Percentiles rank a stretch among this genome's conserved stretches.
These are phyloP conservation scores for Exobasidium rhododendri DNA, from an alignment of 1,284 basidiomycete species.

Conservation along the genomic window DNA sequence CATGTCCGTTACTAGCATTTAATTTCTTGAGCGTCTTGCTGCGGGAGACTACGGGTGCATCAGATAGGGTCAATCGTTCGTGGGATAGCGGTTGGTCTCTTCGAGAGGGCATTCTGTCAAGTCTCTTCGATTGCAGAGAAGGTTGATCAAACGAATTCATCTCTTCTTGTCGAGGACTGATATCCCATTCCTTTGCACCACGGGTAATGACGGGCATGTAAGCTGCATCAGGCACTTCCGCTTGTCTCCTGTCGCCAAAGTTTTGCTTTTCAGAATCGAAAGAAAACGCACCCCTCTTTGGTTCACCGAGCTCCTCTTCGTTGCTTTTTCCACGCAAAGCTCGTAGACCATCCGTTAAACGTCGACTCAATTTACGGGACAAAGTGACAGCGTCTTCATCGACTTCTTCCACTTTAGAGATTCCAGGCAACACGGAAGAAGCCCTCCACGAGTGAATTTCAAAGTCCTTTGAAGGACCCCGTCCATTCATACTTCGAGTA, in stretches of 20 bases:
- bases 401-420: not conserved
- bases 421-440: constrained; percentile 12
- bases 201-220: constrained; percentile 5
- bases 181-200: constrained; percentile 4
- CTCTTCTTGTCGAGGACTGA: not conserved
- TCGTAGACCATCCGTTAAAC: constrained; percentile 22
- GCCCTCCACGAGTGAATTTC: constrained; percentile 4
- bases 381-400: not conserved
- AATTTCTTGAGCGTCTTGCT: not conserved
- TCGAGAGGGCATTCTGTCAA: not conserved
- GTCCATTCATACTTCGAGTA: not conserved
- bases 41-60: constrained; percentile 1
- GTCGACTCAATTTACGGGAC: constrained; percentile 25
- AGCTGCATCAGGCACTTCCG: constrained; percentile 7
- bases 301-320: not conserved
- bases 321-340: constrained; percentile 9
- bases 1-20: not conserved
- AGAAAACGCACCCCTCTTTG: constrained; percentile 17
- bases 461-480: constrained; percentile 2
- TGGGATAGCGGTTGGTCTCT: not conserved
- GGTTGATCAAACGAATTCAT: not conserved
- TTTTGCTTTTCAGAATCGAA: constrained; percentile 19
- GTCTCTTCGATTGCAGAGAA: not conserved
- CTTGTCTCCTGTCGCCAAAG: constrained; percentile 18
- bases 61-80: not conserved